Evolutionary conservation across 805 yeast species (phyloP).

Genomic region (Barnettozyma wickerhamii): DNA sequence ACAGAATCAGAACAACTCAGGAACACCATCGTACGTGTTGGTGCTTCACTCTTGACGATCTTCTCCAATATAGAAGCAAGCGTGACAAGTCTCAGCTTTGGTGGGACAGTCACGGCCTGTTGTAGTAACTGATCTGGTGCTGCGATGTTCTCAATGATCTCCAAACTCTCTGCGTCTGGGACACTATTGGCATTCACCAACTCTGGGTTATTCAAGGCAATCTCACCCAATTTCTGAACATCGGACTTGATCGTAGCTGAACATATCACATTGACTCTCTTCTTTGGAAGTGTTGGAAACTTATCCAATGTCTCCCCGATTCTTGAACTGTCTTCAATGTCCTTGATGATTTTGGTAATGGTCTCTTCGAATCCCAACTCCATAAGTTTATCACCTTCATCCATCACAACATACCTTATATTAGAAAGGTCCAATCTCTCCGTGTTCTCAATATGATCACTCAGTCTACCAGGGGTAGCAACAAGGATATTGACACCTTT

Average conservation of each 20-base stretch:
- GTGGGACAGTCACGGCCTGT: slow-evolving; percentile 80
- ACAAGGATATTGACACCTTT: slow-evolving; percentile 96
- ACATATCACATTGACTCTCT: slow-evolving; percentile 77
- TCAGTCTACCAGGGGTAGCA: slow-evolving; percentile 95
- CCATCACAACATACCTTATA: slow-evolving; percentile 83
- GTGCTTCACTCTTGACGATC: slow-evolving; percentile 32
- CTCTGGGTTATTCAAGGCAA: slow-evolving; percentile 70
- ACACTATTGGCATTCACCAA: slow-evolving; percentile 43
- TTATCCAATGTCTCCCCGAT: slow-evolving; percentile 32
- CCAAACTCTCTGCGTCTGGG: slow-evolving; percentile 26
- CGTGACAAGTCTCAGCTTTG: slow-evolving; percentile 83
- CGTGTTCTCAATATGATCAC: slow-evolving; percentile 93
- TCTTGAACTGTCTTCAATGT: slow-evolving; percentile 41
- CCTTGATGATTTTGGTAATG: slow-evolving; percentile 64
- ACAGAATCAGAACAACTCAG: slow-evolving; percentile 96
- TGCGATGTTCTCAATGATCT: slow-evolving; percentile 29
- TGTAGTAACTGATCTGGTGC: slow-evolving; percentile 94
- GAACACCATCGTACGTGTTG: slow-evolving; percentile 71
- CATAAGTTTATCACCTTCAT: slow-evolving; percentile 95
- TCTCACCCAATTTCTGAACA: slow-evolving; percentile 76
- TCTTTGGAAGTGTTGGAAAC: slow-evolving; percentile 59
- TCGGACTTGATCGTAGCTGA: slow-evolving; percentile 89
- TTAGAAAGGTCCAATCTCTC: slow-evolving; percentile 65
- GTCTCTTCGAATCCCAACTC: slow-evolving; percentile 97
- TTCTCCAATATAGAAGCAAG: slow-evolving; percentile 61